Percentiles rank a stretch among this genome's conserved stretches.
phyloP scores from a whole-genome alignment of 177 flowering plant species.

The Vitis hybrid region DNA sequence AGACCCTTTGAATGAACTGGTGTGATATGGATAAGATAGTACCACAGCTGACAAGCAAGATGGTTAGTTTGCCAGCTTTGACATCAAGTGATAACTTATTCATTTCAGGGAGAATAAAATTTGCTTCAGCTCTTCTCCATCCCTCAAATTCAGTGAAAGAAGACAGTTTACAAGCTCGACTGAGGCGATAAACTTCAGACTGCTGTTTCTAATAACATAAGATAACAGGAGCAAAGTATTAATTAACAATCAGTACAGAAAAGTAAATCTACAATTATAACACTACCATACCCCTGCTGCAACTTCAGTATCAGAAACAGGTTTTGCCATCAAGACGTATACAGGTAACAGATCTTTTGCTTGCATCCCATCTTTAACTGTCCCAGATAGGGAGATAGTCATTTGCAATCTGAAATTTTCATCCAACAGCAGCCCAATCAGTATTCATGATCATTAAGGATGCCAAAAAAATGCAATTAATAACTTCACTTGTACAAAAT shows the following conservation, averaged over 20 bases:
- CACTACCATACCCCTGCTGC: slow-evolving; percentile 35
- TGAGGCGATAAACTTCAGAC: slow-evolving; percentile 43
- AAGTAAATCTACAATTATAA: slow-evolving; percentile 1
- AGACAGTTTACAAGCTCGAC: slow-evolving; percentile 31
- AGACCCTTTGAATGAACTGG: slow-evolving; percentile 1
- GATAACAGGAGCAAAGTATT: slow-evolving; percentile 4
- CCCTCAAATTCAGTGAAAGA: slow-evolving; percentile 30
- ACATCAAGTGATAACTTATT: slow-evolving; percentile 43
- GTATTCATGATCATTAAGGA: background rate
- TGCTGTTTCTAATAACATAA: slow-evolving; percentile 38
- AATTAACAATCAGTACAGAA: slow-evolving; percentile 1
- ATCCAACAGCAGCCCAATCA: slow-evolving; percentile 2
- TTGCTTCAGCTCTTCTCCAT: slow-evolving; percentile 36
- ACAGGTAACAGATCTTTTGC: slow-evolving; percentile 42
- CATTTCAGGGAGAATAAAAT: slow-evolving; percentile 57
- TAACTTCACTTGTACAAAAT: background rate
- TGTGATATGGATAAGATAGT: slow-evolving; percentile 14
- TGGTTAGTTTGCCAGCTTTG: slow-evolving; percentile 41
- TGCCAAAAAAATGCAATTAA: background rate
- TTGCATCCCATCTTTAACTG: slow-evolving; percentile 33
- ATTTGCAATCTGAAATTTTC: slow-evolving; percentile 45
- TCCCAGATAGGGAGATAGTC: slow-evolving; percentile 44
- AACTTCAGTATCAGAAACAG: slow-evolving; percentile 31
- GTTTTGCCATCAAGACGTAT: slow-evolving; percentile 48
- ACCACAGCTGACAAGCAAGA: slow-evolving; percentile 65